A percentile compares a stretch with the other conserved stretches of the same genome.
Conservation (phyloP, 257 asterid species). For the Salvia miltiorrhiza region DNA sequence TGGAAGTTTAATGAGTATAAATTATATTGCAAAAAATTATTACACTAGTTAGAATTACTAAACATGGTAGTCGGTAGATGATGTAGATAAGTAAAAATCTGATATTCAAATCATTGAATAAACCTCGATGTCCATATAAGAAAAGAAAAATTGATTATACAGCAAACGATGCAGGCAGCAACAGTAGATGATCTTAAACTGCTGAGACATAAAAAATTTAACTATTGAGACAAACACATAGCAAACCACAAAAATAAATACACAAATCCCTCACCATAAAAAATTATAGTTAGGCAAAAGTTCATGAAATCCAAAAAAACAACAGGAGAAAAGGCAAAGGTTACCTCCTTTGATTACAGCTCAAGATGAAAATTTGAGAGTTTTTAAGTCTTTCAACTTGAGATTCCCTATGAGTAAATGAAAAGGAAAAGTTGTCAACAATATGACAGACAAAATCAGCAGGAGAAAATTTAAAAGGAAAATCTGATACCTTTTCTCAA, state of each 20-base stretch:
- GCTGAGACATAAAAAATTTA: background rate
- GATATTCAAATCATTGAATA: background rate
- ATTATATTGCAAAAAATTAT: no score
- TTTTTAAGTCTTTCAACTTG: constrained; percentile 88
- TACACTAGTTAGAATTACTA: background rate
- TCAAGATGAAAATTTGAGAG: constrained; percentile 73
- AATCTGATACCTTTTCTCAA: constrained; percentile 59
- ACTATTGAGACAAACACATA: background rate
- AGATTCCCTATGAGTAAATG: constrained; percentile 53
- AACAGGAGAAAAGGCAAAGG: background rate
- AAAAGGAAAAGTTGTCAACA: constrained; percentile 20
- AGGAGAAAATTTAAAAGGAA: constrained; percentile 7
- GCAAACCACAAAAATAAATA: background rate
- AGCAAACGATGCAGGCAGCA: background rate
- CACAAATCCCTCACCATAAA: background rate
- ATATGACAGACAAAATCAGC: constrained; percentile 9
- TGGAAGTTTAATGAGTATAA: background rate
- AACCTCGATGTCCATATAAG: background rate
- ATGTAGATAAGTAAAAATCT: background rate
- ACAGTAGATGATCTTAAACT: background rate
- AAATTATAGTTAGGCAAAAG: background rate
- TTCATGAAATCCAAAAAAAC: constrained; percentile 9
- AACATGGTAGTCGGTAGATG: background rate
- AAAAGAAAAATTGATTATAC: background rate
- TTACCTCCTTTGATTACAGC: constrained; percentile 92